These are phyloP conservation scores for Mycena sp. DNA, from an alignment of 1,284 basidiomycete species.

Conservation along the genomic window DNA sequence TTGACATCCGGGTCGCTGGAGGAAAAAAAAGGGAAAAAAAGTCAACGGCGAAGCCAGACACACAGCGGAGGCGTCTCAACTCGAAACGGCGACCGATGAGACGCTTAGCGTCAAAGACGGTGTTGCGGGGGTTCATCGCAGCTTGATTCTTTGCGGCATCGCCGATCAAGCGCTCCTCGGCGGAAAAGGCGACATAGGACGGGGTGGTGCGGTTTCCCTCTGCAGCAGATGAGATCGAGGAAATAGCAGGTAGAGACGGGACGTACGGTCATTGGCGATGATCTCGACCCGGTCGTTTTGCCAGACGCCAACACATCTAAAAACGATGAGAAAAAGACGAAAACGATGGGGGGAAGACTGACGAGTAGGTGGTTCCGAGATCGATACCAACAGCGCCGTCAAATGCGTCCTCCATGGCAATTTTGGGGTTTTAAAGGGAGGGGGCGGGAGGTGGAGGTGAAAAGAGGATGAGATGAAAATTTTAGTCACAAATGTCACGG, in stretches of 20 bases:
- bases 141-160: slow-evolving; percentile 99
- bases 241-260: slow-evolving; percentile 22
- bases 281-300: slow-evolving; percentile 99
- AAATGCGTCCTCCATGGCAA: slow-evolving; percentile 89
- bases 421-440: slow-evolving; percentile 58
- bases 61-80: slow-evolving; percentile 55
- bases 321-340: slow-evolving; percentile 40
- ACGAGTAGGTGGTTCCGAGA: slow-evolving; percentile 93
- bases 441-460: slow-evolving; percentile 44
- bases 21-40: slow-evolving; percentile 35
- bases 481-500: background rate
- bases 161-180: slow-evolving; percentile 97
- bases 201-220: slow-evolving; percentile 99
- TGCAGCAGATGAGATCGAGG: slow-evolving; percentile 46
- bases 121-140: slow-evolving; percentile 96
- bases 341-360: slow-evolving; percentile 46
- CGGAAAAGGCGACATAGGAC: slow-evolving; percentile 98
- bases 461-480: background rate
- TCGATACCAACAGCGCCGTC: slow-evolving; percentile 98
- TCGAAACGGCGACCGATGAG: slow-evolving; percentile 97
- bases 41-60: slow-evolving; percentile 33
- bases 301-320: slow-evolving; percentile 95
- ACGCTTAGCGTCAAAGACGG: slow-evolving; percentile 97
- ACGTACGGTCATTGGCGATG: slow-evolving; percentile 94
- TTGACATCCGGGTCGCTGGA: slow-evolving; percentile 86